A percentile compares a stretch with the other conserved stretches of the same genome.
These are phyloP conservation scores for Otatea glauca DNA, from an alignment of 176 grass and related monocot species.

Conservation along the genomic window DNA sequence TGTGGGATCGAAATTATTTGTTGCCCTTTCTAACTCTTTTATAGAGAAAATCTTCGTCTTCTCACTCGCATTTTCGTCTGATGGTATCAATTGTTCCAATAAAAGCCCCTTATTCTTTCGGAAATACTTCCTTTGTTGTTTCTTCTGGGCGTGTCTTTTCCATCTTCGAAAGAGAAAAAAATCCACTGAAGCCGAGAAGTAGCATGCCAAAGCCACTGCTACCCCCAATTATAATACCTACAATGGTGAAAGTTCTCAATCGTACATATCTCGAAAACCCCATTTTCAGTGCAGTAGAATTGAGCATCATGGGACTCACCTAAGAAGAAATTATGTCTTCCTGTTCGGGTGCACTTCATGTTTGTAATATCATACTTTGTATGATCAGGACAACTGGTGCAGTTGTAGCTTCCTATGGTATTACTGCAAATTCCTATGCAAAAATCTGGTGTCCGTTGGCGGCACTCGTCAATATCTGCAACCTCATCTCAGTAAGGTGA, in stretches of 20 bases:
- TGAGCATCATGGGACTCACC: background rate
- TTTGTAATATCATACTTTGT: background rate
- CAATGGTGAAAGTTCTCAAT: background rate
- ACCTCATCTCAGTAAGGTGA: background rate
- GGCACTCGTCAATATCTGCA: slow-evolving; percentile 37
- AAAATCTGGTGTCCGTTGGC: background rate
- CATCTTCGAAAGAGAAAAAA: background rate
- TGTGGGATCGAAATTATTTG: too few relatives aligned
- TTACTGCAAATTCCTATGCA: slow-evolving; percentile 8
- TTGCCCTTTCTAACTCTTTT: too few relatives aligned
- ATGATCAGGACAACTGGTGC: background rate
- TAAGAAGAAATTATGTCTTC: background rate
- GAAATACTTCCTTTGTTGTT: background rate
- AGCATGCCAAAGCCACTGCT: background rate
- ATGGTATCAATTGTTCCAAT: background rate
- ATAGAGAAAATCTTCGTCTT: too few relatives aligned
- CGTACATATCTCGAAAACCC: too few relatives aligned
- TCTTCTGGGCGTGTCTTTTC: background rate
- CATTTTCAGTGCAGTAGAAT: background rate
- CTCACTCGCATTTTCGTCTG: too few relatives aligned
- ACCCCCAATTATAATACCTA: slow-evolving; percentile 12
- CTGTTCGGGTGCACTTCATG: background rate
- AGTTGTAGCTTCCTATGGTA: background rate
- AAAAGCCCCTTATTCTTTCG: background rate
- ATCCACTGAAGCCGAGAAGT: background rate